Evolutionary conservation across 495 filamentous ascomycete genomes (phyloP).

Genomic region (Penicillium pancosmium): DNA sequence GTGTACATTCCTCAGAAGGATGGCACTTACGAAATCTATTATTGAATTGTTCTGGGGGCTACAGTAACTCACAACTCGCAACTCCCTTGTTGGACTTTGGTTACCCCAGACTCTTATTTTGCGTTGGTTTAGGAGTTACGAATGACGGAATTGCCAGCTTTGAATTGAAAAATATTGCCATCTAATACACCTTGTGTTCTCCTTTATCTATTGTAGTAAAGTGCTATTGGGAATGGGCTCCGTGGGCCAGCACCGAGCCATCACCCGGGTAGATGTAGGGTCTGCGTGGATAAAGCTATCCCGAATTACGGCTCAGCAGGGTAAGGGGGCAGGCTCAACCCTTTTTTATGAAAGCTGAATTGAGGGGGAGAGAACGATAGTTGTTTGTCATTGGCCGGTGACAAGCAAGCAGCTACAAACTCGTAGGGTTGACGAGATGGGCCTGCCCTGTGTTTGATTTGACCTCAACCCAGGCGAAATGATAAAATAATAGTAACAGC

Average conservation of each 20-base stretch:
- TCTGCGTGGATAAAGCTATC: too few species aligned
- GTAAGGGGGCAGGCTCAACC: too few species aligned
- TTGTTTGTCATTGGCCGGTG: background rate
- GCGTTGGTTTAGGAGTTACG: slow-evolving; percentile 20
- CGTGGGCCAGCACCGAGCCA: too few species aligned
- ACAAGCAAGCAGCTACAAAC: background rate
- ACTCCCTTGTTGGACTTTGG: slow-evolving; percentile 15
- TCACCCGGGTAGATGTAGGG: too few species aligned
- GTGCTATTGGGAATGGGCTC: too few species aligned
- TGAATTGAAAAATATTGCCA: slow-evolving; percentile 8
- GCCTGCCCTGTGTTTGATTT: too few species aligned
- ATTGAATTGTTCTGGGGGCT: slow-evolving; percentile 4
- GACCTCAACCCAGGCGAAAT: too few species aligned
- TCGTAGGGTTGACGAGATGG: background rate
- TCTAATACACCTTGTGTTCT: background rate
- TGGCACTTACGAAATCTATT: slow-evolving; percentile 19
- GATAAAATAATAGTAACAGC: too few species aligned
- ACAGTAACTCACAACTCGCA: slow-evolving; percentile 6
- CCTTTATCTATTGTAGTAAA: too few species aligned
- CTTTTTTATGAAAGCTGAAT: background rate
- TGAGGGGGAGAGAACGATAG: background rate
- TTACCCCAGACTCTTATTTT: slow-evolving; percentile 8
- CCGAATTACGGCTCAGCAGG: too few species aligned
- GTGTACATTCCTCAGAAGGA: slow-evolving; percentile 8
- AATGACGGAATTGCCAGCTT: slow-evolving; percentile 21